These are phyloP conservation scores for Dactylellina sp. DNA, from an alignment of 2,329 filamentous ascomycete species.

Conservation along the genomic window DNA sequence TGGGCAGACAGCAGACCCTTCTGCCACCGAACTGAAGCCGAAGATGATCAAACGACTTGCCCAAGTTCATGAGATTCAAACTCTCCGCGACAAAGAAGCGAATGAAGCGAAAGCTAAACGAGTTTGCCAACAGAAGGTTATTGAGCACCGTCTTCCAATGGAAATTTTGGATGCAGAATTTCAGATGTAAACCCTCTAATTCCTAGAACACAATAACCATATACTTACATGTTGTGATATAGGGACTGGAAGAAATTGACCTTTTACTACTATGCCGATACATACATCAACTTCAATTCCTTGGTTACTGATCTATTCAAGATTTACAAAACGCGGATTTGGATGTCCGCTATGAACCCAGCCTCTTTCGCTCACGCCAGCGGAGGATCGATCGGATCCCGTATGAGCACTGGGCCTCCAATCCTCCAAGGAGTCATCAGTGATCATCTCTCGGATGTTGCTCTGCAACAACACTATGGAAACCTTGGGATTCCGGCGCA, in stretches of 20 bases:
- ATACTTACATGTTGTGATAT: constrained; percentile 50
- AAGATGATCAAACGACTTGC: constrained; percentile 97
- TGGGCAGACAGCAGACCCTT: constrained; percentile 61
- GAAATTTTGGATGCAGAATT: constrained; percentile 99
- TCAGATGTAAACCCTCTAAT: constrained; percentile 80
- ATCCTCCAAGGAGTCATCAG: constrained; percentile 53
- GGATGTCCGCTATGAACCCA: constrained; percentile 99
- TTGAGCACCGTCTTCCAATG: constrained; percentile 94
- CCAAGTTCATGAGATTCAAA: constrained; percentile 88
- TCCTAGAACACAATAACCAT: neutral
- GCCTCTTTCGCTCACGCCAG: constrained; percentile 89
- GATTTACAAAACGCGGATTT: constrained; percentile 98
- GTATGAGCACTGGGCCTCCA: constrained; percentile 48
- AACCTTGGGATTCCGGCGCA: constrained; percentile 38
- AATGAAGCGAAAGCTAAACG: constrained; percentile 98
- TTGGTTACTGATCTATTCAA: constrained; percentile 98
- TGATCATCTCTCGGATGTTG: constrained; percentile 50
- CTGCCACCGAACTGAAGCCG: constrained; percentile 82
- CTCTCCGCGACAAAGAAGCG: constrained; percentile 92
- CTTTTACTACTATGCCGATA: constrained; percentile 98
- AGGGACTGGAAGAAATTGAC: constrained; percentile 99
- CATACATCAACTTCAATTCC: constrained; percentile 99
- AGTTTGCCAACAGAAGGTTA: constrained; percentile 95
- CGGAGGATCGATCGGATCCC: constrained; percentile 24
- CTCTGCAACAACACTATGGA: constrained; percentile 52